These are phyloP conservation scores for Serendipita indica DNA, from an alignment of 768 basidiomycete genomes.

Conservation along the genomic window DNA sequence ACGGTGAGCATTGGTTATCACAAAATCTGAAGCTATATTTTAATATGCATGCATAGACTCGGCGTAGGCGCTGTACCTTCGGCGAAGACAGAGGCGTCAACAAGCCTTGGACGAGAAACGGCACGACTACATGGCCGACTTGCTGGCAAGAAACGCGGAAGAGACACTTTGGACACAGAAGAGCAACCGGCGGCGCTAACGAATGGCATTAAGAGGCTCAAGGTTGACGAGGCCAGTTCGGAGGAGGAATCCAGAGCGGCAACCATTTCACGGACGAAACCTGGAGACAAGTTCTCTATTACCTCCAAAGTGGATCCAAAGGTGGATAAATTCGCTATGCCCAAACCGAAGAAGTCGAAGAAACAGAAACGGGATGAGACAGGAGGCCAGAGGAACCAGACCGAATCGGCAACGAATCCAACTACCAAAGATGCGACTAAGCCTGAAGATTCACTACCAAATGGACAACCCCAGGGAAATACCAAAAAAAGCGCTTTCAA, in stretches of 20 bases:
- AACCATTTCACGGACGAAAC: not conserved
- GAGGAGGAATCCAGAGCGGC: not conserved
- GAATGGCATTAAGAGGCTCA: not conserved
- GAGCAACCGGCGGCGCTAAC: not conserved
- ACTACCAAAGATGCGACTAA: too few relatives aligned
- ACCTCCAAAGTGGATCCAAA: too few relatives aligned
- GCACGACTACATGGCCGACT: conserved; percentile 49
- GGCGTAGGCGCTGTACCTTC: conserved; percentile 46
- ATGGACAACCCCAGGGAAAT: too few relatives aligned
- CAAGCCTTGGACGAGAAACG: conserved; percentile 36
- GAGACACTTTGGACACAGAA: not conserved
- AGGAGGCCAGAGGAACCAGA: too few relatives aligned
- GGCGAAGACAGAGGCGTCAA: conserved; percentile 33
- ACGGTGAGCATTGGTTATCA: conserved; percentile 32
- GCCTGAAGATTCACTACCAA: too few relatives aligned
- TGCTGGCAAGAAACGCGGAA: conserved; percentile 31
- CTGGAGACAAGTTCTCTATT: too few relatives aligned
- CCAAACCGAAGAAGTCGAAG: not conserved
- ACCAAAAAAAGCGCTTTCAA: too few relatives aligned
- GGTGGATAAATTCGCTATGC: not conserved
- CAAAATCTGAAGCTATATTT: conserved; percentile 13
- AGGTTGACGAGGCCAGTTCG: not conserved
- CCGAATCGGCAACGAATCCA: too few relatives aligned
- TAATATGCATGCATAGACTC: conserved; percentile 32
- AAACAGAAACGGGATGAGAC: not conserved